Conservation (phyloP, 2,329 filamentous ascomycete genomes). For the Arthrinium phaeospermum region DNA sequence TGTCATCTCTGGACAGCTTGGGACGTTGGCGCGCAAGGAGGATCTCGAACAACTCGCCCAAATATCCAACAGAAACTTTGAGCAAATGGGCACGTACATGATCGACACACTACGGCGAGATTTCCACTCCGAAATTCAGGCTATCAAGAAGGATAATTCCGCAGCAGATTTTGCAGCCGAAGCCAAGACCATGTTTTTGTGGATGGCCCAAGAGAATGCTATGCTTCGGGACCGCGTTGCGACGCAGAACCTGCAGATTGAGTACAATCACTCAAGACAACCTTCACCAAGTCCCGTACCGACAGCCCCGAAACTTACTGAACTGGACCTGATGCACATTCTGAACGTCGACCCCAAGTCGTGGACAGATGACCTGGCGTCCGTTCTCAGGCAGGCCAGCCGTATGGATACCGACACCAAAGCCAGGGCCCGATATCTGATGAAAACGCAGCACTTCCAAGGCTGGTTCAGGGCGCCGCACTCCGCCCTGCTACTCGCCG, state of each 20-base stretch:
- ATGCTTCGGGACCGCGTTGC: neutral
- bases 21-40: neutral
- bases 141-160: neutral
- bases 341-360: neutral
- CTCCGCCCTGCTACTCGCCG: neutral
- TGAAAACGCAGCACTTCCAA: conserved; percentile 20
- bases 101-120: neutral
- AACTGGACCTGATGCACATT: neutral
- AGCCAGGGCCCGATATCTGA: conserved; percentile 23
- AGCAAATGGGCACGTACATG: neutral
- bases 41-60: neutral
- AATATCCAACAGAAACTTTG: neutral
- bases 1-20: neutral
- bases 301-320: neutral
- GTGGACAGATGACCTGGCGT: conserved; percentile 13
- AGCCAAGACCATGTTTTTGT: neutral
- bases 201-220: neutral
- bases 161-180: neutral
- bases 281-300: neutral
- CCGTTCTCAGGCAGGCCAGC: conserved; percentile 20
- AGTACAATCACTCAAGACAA: neutral
- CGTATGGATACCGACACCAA: conserved; percentile 9
- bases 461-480: neutral
- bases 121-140: neutral
- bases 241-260: neutral